These are phyloP conservation scores for Pseudonectria buxi DNA, from an alignment of 2,329 filamentous ascomycete species.

Conservation along the genomic window DNA sequence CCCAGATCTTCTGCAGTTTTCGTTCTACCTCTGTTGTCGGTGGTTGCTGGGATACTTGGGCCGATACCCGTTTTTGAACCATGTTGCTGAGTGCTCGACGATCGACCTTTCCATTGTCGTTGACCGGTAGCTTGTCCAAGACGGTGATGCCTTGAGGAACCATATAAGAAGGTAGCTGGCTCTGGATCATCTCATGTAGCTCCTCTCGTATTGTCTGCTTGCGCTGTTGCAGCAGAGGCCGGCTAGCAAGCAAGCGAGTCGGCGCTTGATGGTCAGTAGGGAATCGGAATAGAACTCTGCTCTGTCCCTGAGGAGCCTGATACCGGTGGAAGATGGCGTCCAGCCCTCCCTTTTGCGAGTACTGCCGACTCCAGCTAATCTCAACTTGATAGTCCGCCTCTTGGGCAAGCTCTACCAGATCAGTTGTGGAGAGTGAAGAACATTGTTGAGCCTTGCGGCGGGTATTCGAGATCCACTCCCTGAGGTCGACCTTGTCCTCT, in stretches of 20 bases:
- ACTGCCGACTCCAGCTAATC: constrained; percentile 34
- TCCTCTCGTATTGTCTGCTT: constrained; percentile 1
- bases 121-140: constrained; percentile 9
- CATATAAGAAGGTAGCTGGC: constrained; percentile 11
- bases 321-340: constrained; percentile 28
- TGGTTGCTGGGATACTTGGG: not conserved
- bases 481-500: too few species aligned
- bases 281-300: constrained; percentile 6
- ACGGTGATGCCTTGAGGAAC: constrained; percentile 4
- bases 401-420: constrained; percentile 16
- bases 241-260: constrained; percentile 1
- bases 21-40: not conserved
- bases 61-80: not conserved
- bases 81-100: constrained; percentile 3
- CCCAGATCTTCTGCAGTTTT: constrained; percentile 8
- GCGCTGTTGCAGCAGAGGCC: constrained; percentile 4
- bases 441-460: not conserved
- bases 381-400: constrained; percentile 38
- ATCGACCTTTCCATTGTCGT: constrained; percentile 11
- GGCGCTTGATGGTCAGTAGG: constrained; percentile 6
- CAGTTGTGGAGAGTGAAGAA: constrained; percentile 4
- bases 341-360: constrained; percentile 11
- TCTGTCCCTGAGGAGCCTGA: constrained; percentile 11
- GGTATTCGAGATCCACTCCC: not conserved
- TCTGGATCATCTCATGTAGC: constrained; percentile 1